Evolutionary conservation across 1,139 yeast genomes (phyloP), one percentile per base, ranked within the genome.

Genomic region (Nakaseomyces bracarensis): DNA sequence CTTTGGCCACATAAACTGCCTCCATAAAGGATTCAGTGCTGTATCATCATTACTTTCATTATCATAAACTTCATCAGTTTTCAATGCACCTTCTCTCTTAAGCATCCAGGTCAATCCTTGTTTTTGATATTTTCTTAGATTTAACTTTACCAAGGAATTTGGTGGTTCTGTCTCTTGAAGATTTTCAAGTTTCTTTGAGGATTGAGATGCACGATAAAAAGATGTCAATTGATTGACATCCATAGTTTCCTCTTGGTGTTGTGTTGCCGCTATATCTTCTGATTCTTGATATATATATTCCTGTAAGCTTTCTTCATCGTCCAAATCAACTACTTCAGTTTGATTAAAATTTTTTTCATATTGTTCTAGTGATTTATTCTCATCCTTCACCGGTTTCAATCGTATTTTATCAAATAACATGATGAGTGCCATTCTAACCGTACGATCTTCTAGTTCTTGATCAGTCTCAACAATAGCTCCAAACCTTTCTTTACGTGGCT

Each of bases 91-190:
- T 54, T 82, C 86, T 47, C 83, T 59, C 10, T 72, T 72, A 8
- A 84, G 62, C 87, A 85, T 79, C 95, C 95, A 85, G 3, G 86
- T 75, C 22, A 85, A 63, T 0, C 94, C 95, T 50, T 80, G 84
- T 47, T 73, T 76, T 60, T 87, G 96, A 57, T 87, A 87, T 1
- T 75, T 72, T 43, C 94, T 66, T 41, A 87, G 64, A 1, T 65
- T 64, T 43, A 85, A 50, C 6, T 66, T 66, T 52, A 86, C 83
- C 22, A 79, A 70, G 4, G 64, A 64, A 1, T 49, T 44, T 0
- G 82, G 74, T 0, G 95, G 95, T 4, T 77, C 75, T 0, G 79
- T 69, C 49, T 79, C 84, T 0, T 84, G 82, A 31, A 85, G 68
- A 19, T 58, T 57, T 14, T 63, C 54, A 41, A 69, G 60, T 14